Percentiles rank a stretch among this genome's conserved stretches.
These are phyloP conservation scores for Mycena albidolilacea DNA, from an alignment of 768 basidiomycete species.

Conservation along the genomic window DNA sequence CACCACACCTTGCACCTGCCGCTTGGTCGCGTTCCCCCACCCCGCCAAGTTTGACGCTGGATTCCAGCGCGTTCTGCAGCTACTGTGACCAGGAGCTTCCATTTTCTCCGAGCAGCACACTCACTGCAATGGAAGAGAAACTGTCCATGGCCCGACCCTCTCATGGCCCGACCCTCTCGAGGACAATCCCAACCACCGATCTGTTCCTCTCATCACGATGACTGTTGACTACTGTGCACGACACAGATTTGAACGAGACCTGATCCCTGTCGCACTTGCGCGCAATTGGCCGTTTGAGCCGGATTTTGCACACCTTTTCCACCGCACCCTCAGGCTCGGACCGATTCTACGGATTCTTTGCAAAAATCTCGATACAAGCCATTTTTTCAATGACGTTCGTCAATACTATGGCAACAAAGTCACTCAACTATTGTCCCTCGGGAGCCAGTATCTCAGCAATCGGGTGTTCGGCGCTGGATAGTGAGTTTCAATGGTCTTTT, in stretches of 20 bases:
- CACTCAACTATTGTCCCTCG: not conserved
- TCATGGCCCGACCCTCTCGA: too few relatives aligned
- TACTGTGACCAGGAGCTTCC: too few relatives aligned
- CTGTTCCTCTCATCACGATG: too few relatives aligned
- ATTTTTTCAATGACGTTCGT: not conserved
- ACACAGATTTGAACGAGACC: constrained; percentile 1
- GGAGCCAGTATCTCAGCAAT: not conserved
- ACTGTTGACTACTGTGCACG: constrained; percentile 1
- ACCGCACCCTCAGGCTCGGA: constrained; percentile 7
- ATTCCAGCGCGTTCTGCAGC: too few relatives aligned
- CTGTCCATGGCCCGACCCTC: too few relatives aligned
- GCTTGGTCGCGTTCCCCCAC: too few relatives aligned
- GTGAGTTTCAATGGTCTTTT: not conserved
- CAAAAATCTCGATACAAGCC: not conserved
- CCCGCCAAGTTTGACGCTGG: too few relatives aligned
- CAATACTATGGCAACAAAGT: not conserved
- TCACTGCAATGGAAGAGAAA: too few relatives aligned
- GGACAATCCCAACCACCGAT: too few relatives aligned
- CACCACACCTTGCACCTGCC: too few relatives aligned
- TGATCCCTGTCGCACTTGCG: not conserved
- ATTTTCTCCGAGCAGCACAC: too few relatives aligned
- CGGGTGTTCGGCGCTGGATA: constrained; percentile 12
- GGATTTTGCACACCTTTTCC: constrained; percentile 5
- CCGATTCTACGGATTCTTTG: not conserved
- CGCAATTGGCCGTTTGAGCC: constrained; percentile 10